Base-by-base conservation (phyloP, 495 filamentous ascomycete species). In the Monascus purpureus region DNA sequence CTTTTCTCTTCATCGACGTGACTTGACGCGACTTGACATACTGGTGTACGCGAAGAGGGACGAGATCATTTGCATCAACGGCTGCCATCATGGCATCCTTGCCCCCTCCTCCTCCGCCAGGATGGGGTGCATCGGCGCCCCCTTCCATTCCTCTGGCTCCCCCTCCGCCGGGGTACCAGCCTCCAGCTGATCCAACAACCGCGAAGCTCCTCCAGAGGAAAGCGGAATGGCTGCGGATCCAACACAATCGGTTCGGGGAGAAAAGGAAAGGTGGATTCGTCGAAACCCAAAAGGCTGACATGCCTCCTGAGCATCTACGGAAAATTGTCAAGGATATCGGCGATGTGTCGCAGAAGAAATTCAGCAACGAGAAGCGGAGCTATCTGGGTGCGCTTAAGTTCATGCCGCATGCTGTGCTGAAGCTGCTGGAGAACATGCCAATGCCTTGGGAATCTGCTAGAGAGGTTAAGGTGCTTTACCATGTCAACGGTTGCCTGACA, bases 341-440 rank as follows among this genome's bases (percentile, higher is more conserved):
- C 39, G 92, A 99, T 66, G 90, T 99, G 26, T 95, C 87, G 28
- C 92, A 99, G 59, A 95, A 95, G 63, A 99, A 96, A 56, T 96
- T 93, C 65, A 93, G 82, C 48, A 94, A 79, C 49, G 92, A 99
- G 65, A 99, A 99, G 67, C 77, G 92, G 36, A 93, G 83, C 53
- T 99, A 99, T 61, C 71, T 99, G 16, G 92, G 92, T 31, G 88
- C 92, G 26, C 57, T 99, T 39, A 99, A 99, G 60, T 99, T 93
- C 57, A 99, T 99, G 92, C 92, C 92, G 1, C 92, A 99, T 52
- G 92, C 92, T n/a, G 92, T 99, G 7, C 56, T 99, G 61, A 99
- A 99, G 66, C 73, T 99, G 13, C 48, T 99, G 35, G 92, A 99
- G 67, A 99, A 99, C 50, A 99, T 99, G 92, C 92, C 92, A 6